Conservation (phyloP, 495 filamentous ascomycete species). For the Lepraria neglecta region DNA sequence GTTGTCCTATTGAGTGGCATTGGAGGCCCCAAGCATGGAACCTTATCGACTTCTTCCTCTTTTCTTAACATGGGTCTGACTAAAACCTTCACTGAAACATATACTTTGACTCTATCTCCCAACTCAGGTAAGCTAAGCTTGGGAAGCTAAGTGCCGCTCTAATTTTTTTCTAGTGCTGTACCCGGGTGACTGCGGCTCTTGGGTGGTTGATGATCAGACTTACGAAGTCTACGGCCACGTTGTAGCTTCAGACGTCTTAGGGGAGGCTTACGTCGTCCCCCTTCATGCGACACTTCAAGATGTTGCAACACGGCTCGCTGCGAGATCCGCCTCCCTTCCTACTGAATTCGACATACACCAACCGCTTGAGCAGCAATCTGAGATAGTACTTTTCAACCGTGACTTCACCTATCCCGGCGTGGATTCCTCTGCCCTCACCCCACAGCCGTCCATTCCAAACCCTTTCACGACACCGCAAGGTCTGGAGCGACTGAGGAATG, state of each 20-base stretch:
- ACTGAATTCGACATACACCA: background rate
- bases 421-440: background rate
- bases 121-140: background rate
- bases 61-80: slow-evolving; percentile 11
- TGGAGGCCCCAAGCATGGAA: slow-evolving; percentile 1
- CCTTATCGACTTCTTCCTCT: background rate
- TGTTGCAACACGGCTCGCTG: background rate
- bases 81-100: slow-evolving; percentile 1
- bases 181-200: slow-evolving; percentile 27
- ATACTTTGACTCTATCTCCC: background rate
- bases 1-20: slow-evolving; percentile 7
- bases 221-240: slow-evolving; percentile 28
- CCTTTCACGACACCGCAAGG: background rate
- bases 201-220: slow-evolving; percentile 24
- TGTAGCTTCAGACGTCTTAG: slow-evolving; percentile 28
- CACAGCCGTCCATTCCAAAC: background rate
- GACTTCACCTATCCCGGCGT: background rate
- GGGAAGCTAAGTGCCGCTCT: background rate
- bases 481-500: background rate
- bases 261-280: slow-evolving; percentile 30
- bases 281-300: slow-evolving; percentile 9
- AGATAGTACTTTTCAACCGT: background rate
- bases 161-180: slow-evolving; percentile 2
- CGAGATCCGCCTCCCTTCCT: slow-evolving; percentile 9
- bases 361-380: slow-evolving; percentile 3